These are phyloP conservation scores for Calonectria hawksworthii DNA, from an alignment of 2,329 filamentous ascomycete species.

Conservation along the genomic window DNA sequence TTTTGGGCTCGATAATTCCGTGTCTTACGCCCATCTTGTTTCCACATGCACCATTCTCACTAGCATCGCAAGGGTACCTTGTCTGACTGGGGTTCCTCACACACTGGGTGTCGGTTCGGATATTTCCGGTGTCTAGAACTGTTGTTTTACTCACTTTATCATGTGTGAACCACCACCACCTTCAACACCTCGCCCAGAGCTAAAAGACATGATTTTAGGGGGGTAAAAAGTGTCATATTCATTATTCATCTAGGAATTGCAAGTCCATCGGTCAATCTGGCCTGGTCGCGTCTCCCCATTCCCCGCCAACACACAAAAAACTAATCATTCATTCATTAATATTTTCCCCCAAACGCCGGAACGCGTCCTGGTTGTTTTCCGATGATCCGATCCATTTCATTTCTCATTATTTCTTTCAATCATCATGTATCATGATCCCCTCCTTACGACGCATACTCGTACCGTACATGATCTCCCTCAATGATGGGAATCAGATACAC, in stretches of 20 bases:
- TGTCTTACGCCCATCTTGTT: background rate
- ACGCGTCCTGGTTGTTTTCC: background rate
- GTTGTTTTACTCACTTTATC: background rate
- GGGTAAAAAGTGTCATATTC: background rate
- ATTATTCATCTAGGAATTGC: background rate
- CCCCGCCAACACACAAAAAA: background rate
- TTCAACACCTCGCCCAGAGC: no score
- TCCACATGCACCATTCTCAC: background rate
- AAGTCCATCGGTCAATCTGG: background rate
- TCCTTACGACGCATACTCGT: background rate
- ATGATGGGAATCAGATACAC: background rate
- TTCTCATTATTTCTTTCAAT: background rate
- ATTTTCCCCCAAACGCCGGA: background rate
- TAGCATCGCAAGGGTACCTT: conserved; percentile 4
- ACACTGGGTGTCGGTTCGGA: background rate
- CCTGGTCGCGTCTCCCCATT: background rate
- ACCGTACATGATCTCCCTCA: background rate
- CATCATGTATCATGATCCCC: background rate
- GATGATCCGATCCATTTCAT: background rate
- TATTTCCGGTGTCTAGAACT: conserved; percentile 1
- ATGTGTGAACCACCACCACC: background rate
- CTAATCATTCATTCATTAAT: background rate
- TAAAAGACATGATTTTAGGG: background rate
- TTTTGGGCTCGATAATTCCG: no score
- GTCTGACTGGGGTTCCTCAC: background rate